Evolutionary conservation across 139 green algal species (phyloP), one percentile per base, ranked within the genome.

Genomic region (Chlorella sp.): DNA sequence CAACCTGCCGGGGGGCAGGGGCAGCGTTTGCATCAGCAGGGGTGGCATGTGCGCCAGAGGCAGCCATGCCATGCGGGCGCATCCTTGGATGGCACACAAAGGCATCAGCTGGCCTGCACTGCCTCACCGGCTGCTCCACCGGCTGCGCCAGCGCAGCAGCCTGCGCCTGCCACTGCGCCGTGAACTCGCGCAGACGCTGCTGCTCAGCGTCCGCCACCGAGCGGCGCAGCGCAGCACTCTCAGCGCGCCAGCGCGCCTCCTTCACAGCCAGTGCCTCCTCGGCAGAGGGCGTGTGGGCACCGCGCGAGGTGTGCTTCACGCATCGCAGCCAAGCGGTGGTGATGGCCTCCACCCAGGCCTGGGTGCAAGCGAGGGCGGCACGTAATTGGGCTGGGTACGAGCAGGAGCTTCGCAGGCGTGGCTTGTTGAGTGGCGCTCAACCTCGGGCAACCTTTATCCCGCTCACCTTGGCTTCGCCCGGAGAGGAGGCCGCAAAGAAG

Each of bases 261-360:
- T 92, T 82, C 60, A 81, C 43, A 5, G 67, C 80, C 7, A 67
- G 74, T 30, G 67, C 38, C 40, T 85, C 76, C 24, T 80, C 36
- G 4, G 68, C 65, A 0, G 83, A 60, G 24, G 69, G 79, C 1
- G 48, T 67, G 68, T 75, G 83, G 46, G 87, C 89, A 58, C 79
- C 88, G 28, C 92, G 89, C 11, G 91, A 86, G 0, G 91, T 91
- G 84, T 95, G 92, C 76, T 92, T 88, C 80, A 92, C 94, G 87
- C 93, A 95, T 48, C 93, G 90, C 65, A 73, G 90, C 93, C 93
- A 96, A 3, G 87, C 82, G 24, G 91, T 70, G 3, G 87, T 90
- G 32, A 96, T 88, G 30, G 77, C 77, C 38, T 88, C 84, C 43
- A 96, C 91, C 93, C 93, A 96, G 26, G 81, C 28, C 74, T 84